phyloP scores from a whole-genome alignment of 192 early-diverging fungal species.

The Coemansia sp. region DNA sequence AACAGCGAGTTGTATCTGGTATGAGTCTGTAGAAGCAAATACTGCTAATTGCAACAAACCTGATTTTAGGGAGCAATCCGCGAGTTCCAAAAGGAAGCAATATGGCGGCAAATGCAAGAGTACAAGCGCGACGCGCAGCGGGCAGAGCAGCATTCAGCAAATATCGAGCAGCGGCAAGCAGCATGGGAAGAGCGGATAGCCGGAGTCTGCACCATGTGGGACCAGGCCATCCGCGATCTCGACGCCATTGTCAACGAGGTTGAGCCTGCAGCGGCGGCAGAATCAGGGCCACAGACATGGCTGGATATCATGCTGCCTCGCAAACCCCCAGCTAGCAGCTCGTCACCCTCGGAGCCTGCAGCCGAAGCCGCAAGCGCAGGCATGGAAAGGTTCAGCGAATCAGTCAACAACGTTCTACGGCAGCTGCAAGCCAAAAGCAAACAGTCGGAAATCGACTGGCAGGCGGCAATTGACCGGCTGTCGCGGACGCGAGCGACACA shows the following conservation, averaged over 20 bases:
- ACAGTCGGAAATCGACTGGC: conserved; percentile 28
- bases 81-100: conserved; percentile 66
- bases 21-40: no score
- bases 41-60: no score
- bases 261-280: not conserved
- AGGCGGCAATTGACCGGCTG: conserved; percentile 30
- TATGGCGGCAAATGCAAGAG: conserved; percentile 65
- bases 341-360: not conserved
- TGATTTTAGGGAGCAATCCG: conserved; percentile 43
- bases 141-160: conserved; percentile 45
- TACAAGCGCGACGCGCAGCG: conserved; percentile 59
- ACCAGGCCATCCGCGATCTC: conserved; percentile 43
- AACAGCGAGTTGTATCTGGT: no score
- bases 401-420: conserved; percentile 31
- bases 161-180: conserved; percentile 51
- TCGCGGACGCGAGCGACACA: conserved; percentile 25
- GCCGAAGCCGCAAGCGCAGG: conserved; percentile 12
- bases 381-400: conserved; percentile 37
- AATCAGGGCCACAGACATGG: conserved; percentile 17
- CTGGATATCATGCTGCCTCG: conserved; percentile 31
- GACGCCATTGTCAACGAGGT: conserved; percentile 32
- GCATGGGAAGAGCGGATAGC: conserved; percentile 47
- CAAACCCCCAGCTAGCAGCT: conserved; percentile 11
- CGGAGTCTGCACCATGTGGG: conserved; percentile 53
- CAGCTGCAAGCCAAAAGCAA: conserved; percentile 30